These are phyloP conservation scores for Cercospora berteroae DNA, from an alignment of 2,329 filamentous ascomycete genomes.

Conservation along the genomic window DNA sequence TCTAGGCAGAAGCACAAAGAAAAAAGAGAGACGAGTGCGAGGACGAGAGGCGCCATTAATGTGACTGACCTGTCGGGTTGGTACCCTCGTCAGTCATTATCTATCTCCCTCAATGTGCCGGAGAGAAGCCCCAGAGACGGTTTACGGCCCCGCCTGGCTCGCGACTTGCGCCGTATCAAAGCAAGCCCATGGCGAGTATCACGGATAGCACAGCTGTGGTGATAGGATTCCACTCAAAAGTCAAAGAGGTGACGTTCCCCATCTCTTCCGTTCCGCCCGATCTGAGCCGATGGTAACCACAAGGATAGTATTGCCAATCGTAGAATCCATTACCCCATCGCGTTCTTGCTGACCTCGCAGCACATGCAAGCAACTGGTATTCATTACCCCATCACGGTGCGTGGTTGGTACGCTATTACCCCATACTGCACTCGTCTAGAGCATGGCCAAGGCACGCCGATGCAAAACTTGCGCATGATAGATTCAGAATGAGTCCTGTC, in stretches of 20 bases:
- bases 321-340: constrained; percentile 17
- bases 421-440: not conserved
- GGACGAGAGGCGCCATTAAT: constrained; percentile 5
- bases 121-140: constrained; percentile 14
- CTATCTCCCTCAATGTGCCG: constrained; percentile 3
- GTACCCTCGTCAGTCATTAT: constrained; percentile 7
- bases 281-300: constrained; percentile 16
- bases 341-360: not conserved
- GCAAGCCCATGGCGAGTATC: constrained; percentile 6
- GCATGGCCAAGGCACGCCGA: not conserved
- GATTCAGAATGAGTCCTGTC: not conserved
- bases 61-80: not conserved
- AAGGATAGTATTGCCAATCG: constrained; percentile 11
- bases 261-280: constrained; percentile 13
- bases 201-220: not conserved
- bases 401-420: not conserved
- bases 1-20: not conserved
- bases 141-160: constrained; percentile 9
- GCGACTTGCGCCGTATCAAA: not conserved
- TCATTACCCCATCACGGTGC: constrained; percentile 12
- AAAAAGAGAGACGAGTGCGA: constrained; percentile 5
- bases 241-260: constrained; percentile 12
- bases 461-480: not conserved
- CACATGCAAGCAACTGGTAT: not conserved
- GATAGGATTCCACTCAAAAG: constrained; percentile 15